Percentiles rank a stretch among this genome's conserved stretches.
These are phyloP conservation scores for Nidularia sp. DNA, from an alignment of 768 basidiomycete genomes.

Conservation along the genomic window DNA sequence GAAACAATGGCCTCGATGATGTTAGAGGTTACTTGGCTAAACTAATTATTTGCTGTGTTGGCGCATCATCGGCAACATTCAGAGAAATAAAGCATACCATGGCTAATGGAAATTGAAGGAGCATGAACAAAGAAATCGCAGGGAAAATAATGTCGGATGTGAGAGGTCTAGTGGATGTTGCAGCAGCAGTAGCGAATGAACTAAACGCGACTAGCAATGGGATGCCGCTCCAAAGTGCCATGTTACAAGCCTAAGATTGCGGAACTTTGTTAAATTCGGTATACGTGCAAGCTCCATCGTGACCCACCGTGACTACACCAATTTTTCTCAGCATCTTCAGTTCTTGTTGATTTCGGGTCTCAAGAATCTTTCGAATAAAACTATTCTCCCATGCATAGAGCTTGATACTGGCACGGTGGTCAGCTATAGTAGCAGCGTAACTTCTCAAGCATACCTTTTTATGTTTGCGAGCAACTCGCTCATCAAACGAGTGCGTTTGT, in stretches of 20 bases:
- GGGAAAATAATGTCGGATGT: slow-evolving; percentile 95
- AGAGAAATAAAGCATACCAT: slow-evolving; percentile 47
- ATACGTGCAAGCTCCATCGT: slow-evolving; percentile 1
- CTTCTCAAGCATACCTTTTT: slow-evolving; percentile 47
- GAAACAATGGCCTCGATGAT: slow-evolving; percentile 87
- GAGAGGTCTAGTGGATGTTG: slow-evolving; percentile 58
- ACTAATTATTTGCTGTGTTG: slow-evolving; percentile 29
- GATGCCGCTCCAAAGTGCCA: slow-evolving; percentile 63
- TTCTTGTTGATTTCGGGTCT: slow-evolving; percentile 80
- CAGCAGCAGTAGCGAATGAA: slow-evolving; percentile 73
- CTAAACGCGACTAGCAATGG: slow-evolving; percentile 78
- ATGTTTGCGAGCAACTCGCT: slow-evolving; percentile 92
- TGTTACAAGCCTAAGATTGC: slow-evolving; percentile 46
- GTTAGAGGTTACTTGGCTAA: slow-evolving; percentile 70
- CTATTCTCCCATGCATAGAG: slow-evolving; percentile 94
- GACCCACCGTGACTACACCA: slow-evolving; percentile 62
- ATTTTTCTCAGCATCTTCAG: slow-evolving; percentile 80
- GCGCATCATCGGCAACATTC: slow-evolving; percentile 2
- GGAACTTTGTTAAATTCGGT: slow-evolving; percentile 3
- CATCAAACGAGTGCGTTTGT: slow-evolving; percentile 82
- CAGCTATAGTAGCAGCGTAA: neutral
- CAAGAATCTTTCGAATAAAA: slow-evolving; percentile 75
- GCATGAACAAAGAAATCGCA: slow-evolving; percentile 86
- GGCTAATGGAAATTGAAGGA: slow-evolving; percentile 81
- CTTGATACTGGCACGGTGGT: slow-evolving; percentile 60